Base-by-base conservation (phyloP, 768 basidiomycete genomes). In the Scleroderma citrinum region DNA sequence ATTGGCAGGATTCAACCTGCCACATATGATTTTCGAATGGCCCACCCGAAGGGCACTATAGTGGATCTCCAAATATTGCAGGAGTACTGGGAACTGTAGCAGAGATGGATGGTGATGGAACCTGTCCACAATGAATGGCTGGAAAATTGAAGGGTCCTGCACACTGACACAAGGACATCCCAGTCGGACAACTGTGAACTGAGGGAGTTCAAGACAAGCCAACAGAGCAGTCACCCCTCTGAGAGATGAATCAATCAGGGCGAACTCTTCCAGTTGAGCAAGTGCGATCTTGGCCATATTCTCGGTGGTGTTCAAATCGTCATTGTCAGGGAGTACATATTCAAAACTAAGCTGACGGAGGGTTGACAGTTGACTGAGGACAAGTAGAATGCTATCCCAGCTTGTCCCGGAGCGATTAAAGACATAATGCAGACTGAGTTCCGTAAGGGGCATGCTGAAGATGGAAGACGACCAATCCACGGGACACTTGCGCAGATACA, bases 391-490 rank as follows among this genome's bases (percentile, higher is more conserved):
- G 41, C 69, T 63, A 6, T 51, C 48, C 23, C 63, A 60, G 5
- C 66, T 58, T 1, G 70, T 70, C 23, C 63, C 65, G 21, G 59
- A 53, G 8, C 55, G 39, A 2, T 29, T 14, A 21, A 60, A 48
- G 7, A 69, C 53, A 48, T 68, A 48, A 35, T 65, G 56, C 10
- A 76, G 53, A 37, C 64, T 67, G 24, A 77, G 62, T 45, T 64
- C 60, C n/a, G 64, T 68, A 10, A 77, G 65, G 42, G 62, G 61
- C 4, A 8, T 5, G 36, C 47, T 48, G 23, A 76, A 56, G 14
- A 71, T 50, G 1, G 64, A 51, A 1, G 69, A 71, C 17, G 66
- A 58, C 70, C 72, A 71, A 5, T 63, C 54, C 43, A 74, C 54
- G 34, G 61, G 59, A 47, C 70, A 56, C 13, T 48, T 57, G 1